phyloP scores from a whole-genome alignment of 768 basidiomycete genomes.

The Chalciporus piperatus region DNA sequence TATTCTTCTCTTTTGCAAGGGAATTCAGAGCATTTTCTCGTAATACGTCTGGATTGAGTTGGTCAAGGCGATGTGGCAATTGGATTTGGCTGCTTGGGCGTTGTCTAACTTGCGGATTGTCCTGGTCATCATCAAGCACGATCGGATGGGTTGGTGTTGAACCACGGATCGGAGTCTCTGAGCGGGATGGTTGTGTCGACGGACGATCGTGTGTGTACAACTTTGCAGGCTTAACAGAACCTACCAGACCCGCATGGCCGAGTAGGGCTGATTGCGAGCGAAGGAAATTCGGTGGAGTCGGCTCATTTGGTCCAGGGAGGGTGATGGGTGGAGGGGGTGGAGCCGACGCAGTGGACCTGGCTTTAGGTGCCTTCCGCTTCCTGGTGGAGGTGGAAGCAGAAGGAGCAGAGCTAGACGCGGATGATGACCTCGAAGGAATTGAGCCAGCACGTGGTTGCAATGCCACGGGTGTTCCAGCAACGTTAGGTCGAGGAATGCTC shows the following conservation, averaged over 20 bases:
- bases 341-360: conserved; percentile 42
- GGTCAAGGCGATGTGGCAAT: conserved; percentile 17
- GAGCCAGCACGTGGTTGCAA: conserved; percentile 16
- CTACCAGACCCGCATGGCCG: conserved; percentile 69
- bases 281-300: conserved; percentile 64
- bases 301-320: conserved; percentile 60
- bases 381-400: conserved; percentile 19
- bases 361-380: conserved; percentile 34
- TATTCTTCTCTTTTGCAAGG: conserved; percentile 61
- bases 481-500: conserved; percentile 37
- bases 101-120: conserved; percentile 26
- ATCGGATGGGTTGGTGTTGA: conserved; percentile 63
- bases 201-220: conserved; percentile 11
- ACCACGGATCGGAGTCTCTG: conserved; percentile 43
- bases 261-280: conserved; percentile 72
- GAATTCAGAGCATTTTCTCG: conserved; percentile 58
- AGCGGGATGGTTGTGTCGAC: conserved; percentile 35
- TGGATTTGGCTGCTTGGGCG: background rate
- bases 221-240: conserved; percentile 55
- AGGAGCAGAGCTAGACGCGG: background rate
- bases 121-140: conserved; percentile 59
- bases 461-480: background rate
- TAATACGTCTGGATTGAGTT: conserved; percentile 41
- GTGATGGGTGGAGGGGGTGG: conserved; percentile 53
- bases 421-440: conserved; percentile 11